Evolutionary conservation across 768 basidiomycete genomes (phyloP).

Genomic region (Kwoniella mangroviensis): DNA sequence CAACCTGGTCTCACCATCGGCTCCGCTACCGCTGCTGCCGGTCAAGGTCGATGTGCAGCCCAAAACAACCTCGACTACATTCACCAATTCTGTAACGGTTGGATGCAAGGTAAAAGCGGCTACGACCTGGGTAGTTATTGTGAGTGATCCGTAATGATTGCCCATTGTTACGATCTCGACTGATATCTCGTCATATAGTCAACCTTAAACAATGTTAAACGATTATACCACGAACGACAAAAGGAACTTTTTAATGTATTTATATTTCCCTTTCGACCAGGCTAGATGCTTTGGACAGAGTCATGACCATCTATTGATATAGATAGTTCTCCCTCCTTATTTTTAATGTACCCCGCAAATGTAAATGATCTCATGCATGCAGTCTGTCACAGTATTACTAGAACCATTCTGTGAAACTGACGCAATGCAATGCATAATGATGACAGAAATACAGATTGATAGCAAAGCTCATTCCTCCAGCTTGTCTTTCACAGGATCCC

Average conservation of each 20-base stretch:
- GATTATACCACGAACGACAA: neutral
- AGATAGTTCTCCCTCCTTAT: too few species aligned
- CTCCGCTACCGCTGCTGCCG: conserved; percentile 57
- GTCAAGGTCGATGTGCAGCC: conserved; percentile 64
- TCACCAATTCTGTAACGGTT: conserved; percentile 47
- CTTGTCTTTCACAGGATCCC: conserved; percentile 29
- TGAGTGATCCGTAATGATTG: conserved; percentile 23
- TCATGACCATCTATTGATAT: neutral
- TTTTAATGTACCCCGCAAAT: neutral
- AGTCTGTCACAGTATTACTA: neutral
- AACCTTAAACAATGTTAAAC: conserved; percentile 36
- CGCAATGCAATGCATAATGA: conserved; percentile 16
- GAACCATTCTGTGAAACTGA: neutral
- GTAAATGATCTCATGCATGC: conserved; percentile 4
- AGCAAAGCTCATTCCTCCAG: neutral
- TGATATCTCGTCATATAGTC: conserved; percentile 17
- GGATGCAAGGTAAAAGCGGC: conserved; percentile 52
- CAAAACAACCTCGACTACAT: conserved; percentile 84
- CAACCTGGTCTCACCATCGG: conserved; percentile 46
- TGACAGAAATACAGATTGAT: neutral
- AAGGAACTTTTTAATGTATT: conserved; percentile 1
- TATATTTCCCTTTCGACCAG: conserved; percentile 7
- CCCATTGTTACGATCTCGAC: neutral
- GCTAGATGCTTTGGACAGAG: conserved; percentile 10
- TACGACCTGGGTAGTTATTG: conserved; percentile 44